Evolutionary conservation across 805 yeast species (phyloP), one percentile per base, ranked within the genome.

Genomic region (Clavispora asparagi): DNA sequence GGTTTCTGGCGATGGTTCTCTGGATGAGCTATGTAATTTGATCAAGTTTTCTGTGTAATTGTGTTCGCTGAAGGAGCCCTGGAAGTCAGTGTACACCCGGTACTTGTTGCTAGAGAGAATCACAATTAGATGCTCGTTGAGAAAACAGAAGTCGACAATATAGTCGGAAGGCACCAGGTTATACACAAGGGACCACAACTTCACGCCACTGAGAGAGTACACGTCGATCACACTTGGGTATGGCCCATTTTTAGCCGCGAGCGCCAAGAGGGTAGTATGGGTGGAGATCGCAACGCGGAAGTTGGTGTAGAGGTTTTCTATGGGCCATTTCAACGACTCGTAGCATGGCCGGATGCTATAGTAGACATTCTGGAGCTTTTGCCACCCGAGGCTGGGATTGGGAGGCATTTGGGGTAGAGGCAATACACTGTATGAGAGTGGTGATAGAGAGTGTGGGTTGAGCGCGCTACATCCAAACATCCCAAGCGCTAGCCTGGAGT

Each of bases 331-430:
- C 55, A 81, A 59, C 1, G 68, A 44, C 6, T 70, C 74, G 56
- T 78, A 83, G 46, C 86, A 82, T 16, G 79, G 75, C 45, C 83
- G 64, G 14, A 76, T 72, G 45, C 85, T 70, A 54, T 88, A 90
- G 61, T 78, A 87, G 9, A 80, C 84, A 61, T 81, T 80, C 44
- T 79, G 82, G 16, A 90, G 73, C 52, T 83, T 76, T 61, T 89
- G 96, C 97, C 97, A 90, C 39, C 76, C 76, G 50, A 74, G 59
- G 53, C 76, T 70, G 11, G 79, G 80, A 53, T 63, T 69, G 2
- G 70, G 51, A 30, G 46, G 43, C 56, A 55, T 58, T 30, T 13
- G 8, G 39, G 16, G 12, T 25, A 13, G 40, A 25, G 10, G 40
- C 7, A 12, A 12, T 14, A n/a, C 25, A 4, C 29, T 14, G 29